Evolutionary conservation across 2,329 filamentous ascomycete species (phyloP).

Genomic region (Aspergillus sp.): DNA sequence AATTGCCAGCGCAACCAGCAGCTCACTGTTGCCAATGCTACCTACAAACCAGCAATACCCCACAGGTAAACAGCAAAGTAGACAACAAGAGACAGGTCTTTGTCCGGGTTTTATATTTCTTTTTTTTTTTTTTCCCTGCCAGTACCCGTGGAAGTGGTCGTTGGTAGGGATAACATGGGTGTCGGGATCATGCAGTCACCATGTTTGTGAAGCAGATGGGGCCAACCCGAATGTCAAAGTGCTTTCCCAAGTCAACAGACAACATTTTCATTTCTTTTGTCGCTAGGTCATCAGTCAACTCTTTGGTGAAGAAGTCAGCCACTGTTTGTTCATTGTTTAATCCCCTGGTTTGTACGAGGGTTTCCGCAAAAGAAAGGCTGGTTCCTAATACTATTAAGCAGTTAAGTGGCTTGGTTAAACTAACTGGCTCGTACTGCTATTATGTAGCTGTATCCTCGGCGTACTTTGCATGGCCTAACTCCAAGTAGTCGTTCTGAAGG

Average conservation of each 20-base stretch:
- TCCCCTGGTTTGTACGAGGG: too few relatives aligned
- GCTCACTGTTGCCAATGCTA: not conserved
- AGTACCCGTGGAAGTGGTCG: not conserved
- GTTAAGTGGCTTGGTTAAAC: too few relatives aligned
- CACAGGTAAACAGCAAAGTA: not conserved
- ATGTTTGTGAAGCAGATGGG: not conserved
- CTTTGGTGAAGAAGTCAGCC: not conserved
- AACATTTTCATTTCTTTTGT: not conserved
- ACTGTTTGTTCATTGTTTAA: not conserved
- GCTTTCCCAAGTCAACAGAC: not conserved
- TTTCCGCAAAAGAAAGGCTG: too few relatives aligned
- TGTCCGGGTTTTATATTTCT: not conserved
- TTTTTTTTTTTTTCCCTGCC: not conserved
- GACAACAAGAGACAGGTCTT: not conserved
- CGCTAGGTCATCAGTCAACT: not conserved
- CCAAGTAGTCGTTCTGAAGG: too few relatives aligned
- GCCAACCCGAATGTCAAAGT: not conserved
- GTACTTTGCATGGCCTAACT: too few relatives aligned
- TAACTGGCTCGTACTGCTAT: too few relatives aligned
- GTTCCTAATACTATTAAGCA: too few relatives aligned
- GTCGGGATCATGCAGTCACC: constrained; percentile 4
- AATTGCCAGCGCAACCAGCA: not conserved
- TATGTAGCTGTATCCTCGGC: too few relatives aligned
- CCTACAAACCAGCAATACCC: not conserved
- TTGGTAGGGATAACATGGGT: not conserved